Evolutionary conservation across 495 filamentous ascomycete genomes (phyloP).

Genomic region (Wilcoxina mikolae): DNA sequence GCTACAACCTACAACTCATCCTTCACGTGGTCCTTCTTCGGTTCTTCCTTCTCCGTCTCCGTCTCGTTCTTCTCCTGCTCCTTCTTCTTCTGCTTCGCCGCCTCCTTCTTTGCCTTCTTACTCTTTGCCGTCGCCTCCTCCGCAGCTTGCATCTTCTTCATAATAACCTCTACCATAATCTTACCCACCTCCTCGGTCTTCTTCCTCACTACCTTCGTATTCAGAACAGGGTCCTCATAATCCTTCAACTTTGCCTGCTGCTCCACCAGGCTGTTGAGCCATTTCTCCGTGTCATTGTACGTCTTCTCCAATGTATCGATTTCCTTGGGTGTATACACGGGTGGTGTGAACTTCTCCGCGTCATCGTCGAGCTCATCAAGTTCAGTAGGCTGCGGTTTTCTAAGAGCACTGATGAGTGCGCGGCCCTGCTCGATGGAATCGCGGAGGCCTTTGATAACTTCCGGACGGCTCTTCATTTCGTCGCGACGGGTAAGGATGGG

Average conservation of each 20-base stretch:
- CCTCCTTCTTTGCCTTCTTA: conserved; percentile 28
- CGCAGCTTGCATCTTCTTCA: conserved; percentile 53
- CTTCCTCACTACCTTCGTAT: conserved; percentile 47
- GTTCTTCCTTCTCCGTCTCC: conserved; percentile 31
- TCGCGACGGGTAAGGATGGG: conserved; percentile 36
- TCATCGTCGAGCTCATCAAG: conserved; percentile 30
- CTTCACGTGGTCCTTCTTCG: conserved; percentile 28
- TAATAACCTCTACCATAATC: conserved; percentile 51
- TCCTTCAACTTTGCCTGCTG: conserved; percentile 51
- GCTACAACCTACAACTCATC: conserved; percentile 13
- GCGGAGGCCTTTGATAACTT: conserved; percentile 31
- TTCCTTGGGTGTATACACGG: conserved; percentile 47
- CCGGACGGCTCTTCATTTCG: conserved; percentile 30
- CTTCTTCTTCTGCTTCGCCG: conserved; percentile 34
- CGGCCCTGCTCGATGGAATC: conserved; percentile 37
- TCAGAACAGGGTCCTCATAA: conserved; percentile 56
- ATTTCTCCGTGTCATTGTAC: conserved; percentile 37
- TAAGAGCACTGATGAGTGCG: conserved; percentile 31
- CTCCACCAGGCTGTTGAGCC: conserved; percentile 53
- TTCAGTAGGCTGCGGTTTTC: conserved; percentile 30
- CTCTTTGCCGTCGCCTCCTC: conserved; percentile 40
- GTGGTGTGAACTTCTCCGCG: conserved; percentile 31
- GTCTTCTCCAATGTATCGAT: conserved; percentile 40
- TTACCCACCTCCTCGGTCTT: conserved; percentile 48
- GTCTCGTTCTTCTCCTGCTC: conserved; percentile 33